Evolutionary conservation across 2,329 filamentous ascomycete species (phyloP), one percentile per base, ranked within the genome.

Genomic region (Exophiala alcalophila): DNA sequence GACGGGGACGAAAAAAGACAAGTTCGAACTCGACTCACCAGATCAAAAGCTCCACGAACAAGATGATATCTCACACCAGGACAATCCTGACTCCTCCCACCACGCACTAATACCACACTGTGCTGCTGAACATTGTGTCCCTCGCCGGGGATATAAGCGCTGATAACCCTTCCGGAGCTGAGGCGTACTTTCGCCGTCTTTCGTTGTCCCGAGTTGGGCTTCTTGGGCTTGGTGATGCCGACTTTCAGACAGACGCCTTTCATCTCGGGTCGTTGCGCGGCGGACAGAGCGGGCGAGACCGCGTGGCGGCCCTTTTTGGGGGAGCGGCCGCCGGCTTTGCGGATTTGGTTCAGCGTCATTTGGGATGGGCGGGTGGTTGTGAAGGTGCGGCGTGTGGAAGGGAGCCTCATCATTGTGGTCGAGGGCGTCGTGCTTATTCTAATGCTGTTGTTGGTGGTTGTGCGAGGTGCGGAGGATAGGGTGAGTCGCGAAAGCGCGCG

Each of bases 81-180:
- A 72, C 92, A 98, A 81, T 98, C 92, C 77, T 97, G 92, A 53
- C 81, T 82, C 63, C 92, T 77, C 2, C 92, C 92, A 45, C 92
- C 92, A 55, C 92, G 77, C n/a, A 98, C 90, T 55, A 97, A 74
- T 42, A 98, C 92, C 32, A 98, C 92, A 59, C 86, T 94, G 74
- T 98, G 94, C 76, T 97, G 92, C 75, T 97, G 91, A 55, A 97
- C 90, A 67, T 97, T 98, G 71, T 98, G 92, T 34, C 92, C 91
- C 78, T 97, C 91, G 38, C 92, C 92, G 23, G 90, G 89, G 61
- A 98, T 96, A 71, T 96, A 97, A 18, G 86, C 87, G 46, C 88
- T 95, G 51, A 98, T 76, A 46, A 94, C 78, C 62, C 82, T 87
- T 41, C 92, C 92, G 47, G 86, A 92, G 3, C 30, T 33, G 63